Evolutionary conservation across 441 rosid genomes (phyloP).

Genomic region (Melastoma candidum): DNA sequence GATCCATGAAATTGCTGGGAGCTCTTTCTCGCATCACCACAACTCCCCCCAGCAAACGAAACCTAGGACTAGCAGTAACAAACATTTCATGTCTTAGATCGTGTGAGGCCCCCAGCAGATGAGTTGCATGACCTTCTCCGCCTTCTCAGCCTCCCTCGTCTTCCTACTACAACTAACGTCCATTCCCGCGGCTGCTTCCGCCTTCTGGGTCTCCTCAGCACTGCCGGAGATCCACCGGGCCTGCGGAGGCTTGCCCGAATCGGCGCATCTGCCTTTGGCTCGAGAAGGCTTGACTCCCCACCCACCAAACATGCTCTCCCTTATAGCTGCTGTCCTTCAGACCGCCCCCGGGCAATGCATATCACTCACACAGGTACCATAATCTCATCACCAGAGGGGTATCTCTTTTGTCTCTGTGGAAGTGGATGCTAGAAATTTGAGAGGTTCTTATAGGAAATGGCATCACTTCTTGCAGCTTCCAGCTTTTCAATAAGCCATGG

Average conservation of each 20-base stretch:
- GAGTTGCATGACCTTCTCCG: conserved; percentile 19
- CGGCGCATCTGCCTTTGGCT: conserved; percentile 3
- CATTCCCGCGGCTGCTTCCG: background rate
- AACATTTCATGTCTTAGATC: background rate
- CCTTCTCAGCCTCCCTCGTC: conserved; percentile 12
- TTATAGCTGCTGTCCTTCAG: conserved; percentile 13
- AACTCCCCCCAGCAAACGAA: too few species aligned
- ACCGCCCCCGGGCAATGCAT: conserved; percentile 11
- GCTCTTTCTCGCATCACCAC: too few species aligned
- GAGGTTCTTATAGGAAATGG: background rate
- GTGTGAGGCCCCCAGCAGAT: conserved; percentile 21
- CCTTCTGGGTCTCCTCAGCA: background rate
- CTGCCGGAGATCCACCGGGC: conserved; percentile 3
- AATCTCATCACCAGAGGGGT: too few species aligned
- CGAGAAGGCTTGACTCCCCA: conserved; percentile 2
- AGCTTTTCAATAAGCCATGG: too few species aligned
- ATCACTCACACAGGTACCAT: background rate
- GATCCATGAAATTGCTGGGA: too few species aligned
- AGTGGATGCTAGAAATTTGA: background rate
- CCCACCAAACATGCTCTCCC: conserved; percentile 2
- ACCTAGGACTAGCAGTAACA: background rate
- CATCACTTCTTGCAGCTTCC: too few species aligned
- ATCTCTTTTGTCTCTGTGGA: background rate
- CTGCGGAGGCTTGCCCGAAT: conserved; percentile 10
- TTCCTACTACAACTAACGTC: background rate